Evolutionary conservation across 2,329 filamentous ascomycete genomes (phyloP), one percentile per base, ranked within the genome.

Genomic region (Atkinsonella hypoxylon): DNA sequence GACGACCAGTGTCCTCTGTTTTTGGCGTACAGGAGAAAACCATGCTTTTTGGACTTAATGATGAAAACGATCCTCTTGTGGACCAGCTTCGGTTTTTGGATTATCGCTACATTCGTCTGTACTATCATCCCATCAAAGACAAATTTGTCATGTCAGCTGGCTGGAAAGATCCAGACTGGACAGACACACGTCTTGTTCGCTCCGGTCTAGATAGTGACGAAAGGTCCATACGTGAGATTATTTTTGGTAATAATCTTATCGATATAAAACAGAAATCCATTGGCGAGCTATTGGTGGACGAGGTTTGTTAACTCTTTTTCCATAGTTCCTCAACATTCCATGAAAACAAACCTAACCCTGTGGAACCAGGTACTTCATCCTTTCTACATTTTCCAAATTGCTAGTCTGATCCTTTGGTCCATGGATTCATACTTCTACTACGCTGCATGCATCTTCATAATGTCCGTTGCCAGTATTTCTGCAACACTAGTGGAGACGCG

Each of bases 391-490:
- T 98, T 98, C 64, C 93, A 98, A 68, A 84, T 97, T 60, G 91
- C 90, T 45, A 97, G 93, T 72, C 73, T 98, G 57, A 69, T 95
- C 40, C 79, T 98, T 3, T 98, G 93, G 93, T 96, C 91, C 10
- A 64, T 96, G 58, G 93, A 98, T 62, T 78, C 94, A 60, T 98
- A 98, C 66, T 98, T 96, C 65, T 98, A 97, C 70, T 98, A 98
- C 67, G 93, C 93, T 4, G 77, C 83, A 15, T 95, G 90, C 64
- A 98, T 98, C 59, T 95, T 98, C 59, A 63, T 91, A 54, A 97
- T 98, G 67, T 98, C 94, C 0, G 78, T 93, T 43, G 86, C 89
- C 58, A 97, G 91, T 66, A 96, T 98, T 60, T 79, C 81, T 4
- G 85, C 89, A 1, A 96, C 93, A 0, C 76, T 98, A 13, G 69